Evolutionary conservation across 2,329 filamentous ascomycete species (phyloP).

Genomic region (Sporothrix sp.): DNA sequence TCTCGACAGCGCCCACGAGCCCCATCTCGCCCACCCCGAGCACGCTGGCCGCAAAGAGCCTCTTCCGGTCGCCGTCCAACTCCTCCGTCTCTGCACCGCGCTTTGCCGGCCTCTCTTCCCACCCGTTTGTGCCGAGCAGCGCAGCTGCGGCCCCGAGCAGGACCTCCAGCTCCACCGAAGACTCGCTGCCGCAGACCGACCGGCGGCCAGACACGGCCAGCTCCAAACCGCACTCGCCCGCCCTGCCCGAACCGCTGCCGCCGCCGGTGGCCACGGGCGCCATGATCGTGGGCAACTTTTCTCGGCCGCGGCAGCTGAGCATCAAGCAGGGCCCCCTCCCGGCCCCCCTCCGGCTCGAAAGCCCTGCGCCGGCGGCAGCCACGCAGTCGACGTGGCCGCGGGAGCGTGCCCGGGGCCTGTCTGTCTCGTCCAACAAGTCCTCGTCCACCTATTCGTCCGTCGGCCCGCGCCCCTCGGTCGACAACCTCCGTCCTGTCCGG

Average conservation of each 20-base stretch:
- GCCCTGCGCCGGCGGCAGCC: background rate
- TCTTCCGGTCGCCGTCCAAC: constrained; percentile 15
- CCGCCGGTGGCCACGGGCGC: constrained; percentile 21
- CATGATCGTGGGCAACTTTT: constrained; percentile 45
- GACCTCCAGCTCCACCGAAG: constrained; percentile 10
- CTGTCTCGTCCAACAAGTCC: constrained; percentile 39
- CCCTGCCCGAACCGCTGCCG: background rate
- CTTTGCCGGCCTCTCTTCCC: constrained; percentile 25
- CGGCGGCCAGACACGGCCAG: constrained; percentile 15
- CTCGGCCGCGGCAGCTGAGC: constrained; percentile 47
- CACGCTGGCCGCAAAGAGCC: constrained; percentile 10
- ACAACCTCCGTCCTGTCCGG: constrained; percentile 27
- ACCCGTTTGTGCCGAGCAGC: constrained; percentile 18
- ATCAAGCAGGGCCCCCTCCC: constrained; percentile 32
- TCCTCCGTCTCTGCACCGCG: constrained; percentile 21
- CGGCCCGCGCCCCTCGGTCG: constrained; percentile 17
- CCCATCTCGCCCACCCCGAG: constrained; percentile 9
- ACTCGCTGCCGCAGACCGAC: constrained; percentile 9
- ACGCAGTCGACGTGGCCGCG: constrained; percentile 30
- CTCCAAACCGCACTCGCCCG: background rate
- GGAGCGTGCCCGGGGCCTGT: constrained; percentile 33
- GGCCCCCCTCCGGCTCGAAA: constrained; percentile 13
- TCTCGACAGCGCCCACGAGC: constrained; percentile 16
- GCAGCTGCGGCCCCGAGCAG: constrained; percentile 6
- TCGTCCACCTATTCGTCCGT: constrained; percentile 37